These are phyloP conservation scores for Plasmodium adleri DNA, from an alignment of 169 alveolate genomes.

Conservation along the genomic window DNA sequence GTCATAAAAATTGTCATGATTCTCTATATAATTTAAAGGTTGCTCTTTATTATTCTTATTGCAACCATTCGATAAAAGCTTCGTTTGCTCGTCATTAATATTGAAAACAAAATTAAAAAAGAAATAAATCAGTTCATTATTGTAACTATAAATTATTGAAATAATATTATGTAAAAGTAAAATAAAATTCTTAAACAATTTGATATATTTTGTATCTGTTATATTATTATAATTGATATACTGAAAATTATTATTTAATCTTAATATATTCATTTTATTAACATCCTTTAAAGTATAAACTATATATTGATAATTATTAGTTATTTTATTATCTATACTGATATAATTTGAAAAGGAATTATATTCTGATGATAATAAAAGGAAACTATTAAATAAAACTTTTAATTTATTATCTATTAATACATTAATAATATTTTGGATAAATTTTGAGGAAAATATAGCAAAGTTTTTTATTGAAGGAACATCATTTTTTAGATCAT, in stretches of 20 bases:
- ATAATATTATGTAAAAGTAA: conserved; percentile 55
- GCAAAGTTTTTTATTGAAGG: background rate
- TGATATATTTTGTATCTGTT: conserved; percentile 19
- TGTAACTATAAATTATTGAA: conserved; percentile 67
- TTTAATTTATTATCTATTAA: conserved; percentile 44
- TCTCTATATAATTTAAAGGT: background rate
- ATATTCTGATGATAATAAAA: conserved; percentile 51
- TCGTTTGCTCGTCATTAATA: conserved; percentile 27
- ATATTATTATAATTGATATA: background rate
- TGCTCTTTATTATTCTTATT: background rate
- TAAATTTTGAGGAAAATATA: conserved; percentile 22
- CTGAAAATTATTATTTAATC: conserved; percentile 3
- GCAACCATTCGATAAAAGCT: conserved; percentile 2
- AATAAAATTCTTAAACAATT: conserved; percentile 50
- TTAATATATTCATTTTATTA: conserved; percentile 42
- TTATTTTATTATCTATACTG: background rate
- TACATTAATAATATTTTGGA: conserved; percentile 31
- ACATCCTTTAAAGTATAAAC: conserved; percentile 24
- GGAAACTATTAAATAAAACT: conserved; percentile 35
- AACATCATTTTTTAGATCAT: background rate
- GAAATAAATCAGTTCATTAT: conserved; percentile 42
- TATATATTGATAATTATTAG: conserved; percentile 48
- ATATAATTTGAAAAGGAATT: conserved; percentile 22
- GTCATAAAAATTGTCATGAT: too few species aligned
- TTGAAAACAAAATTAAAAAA: conserved; percentile 56